These are phyloP conservation scores for Rutstroemia sp. DNA, from an alignment of 2,329 filamentous ascomycete genomes.

Conservation along the genomic window DNA sequence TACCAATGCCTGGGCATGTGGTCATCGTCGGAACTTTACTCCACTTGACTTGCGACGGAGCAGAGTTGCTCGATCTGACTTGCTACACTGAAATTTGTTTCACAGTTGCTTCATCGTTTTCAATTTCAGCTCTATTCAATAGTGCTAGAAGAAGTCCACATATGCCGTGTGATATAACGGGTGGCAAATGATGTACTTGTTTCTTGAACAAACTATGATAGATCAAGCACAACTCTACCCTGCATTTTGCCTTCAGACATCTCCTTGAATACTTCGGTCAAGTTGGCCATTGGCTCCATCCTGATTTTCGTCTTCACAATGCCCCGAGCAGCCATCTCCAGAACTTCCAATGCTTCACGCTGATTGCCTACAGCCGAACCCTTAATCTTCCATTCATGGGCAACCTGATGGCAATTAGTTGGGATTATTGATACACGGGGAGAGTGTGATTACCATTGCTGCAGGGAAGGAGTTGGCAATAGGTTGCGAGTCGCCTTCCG, in stretches of 20 bases:
- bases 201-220: conserved; percentile 21
- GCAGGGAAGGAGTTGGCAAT: conserved; percentile 39
- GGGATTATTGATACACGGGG: conserved; percentile 1
- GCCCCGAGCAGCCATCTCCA: conserved; percentile 41
- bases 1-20: neutral
- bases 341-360: conserved; percentile 40
- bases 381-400: conserved; percentile 37
- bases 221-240: conserved; percentile 41
- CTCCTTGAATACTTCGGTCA: conserved; percentile 38
- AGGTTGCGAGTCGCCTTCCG: conserved; percentile 37
- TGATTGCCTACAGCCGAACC: conserved; percentile 44
- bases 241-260: conserved; percentile 37
- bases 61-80: conserved; percentile 1
- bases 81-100: neutral
- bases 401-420: conserved; percentile 22
- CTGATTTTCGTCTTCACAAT: conserved; percentile 38
- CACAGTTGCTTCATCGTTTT: neutral
- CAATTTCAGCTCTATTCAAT: conserved; percentile 1
- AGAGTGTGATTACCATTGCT: conserved; percentile 21
- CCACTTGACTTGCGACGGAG: neutral
- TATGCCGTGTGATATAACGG: neutral
- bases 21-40: neutral
- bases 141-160: neutral
- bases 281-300: conserved; percentile 39
- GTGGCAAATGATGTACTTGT: conserved; percentile 2